A percentile compares a stretch with the other conserved stretches of the same genome.
Conservation (phyloP, 2,329 filamentous ascomycete species). For the Ascochyta fabae region DNA sequence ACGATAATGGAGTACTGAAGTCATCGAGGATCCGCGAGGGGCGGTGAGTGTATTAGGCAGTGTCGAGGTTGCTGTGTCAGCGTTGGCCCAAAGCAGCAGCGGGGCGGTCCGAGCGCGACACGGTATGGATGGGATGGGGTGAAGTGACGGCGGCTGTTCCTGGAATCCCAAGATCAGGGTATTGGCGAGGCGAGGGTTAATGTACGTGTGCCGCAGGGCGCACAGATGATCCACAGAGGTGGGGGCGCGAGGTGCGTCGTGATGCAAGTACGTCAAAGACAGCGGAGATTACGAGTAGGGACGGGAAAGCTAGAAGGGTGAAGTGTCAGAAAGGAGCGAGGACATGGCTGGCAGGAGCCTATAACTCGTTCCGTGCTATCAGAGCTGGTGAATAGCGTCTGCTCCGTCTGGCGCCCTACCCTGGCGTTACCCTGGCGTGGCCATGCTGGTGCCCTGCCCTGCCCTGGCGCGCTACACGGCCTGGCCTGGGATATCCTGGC, state of each 20-base stretch:
- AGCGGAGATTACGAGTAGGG: slow-evolving; percentile 27
- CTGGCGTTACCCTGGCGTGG: slow-evolving; percentile 22
- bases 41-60: slow-evolving; percentile 42
- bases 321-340: slow-evolving; percentile 29
- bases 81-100: slow-evolving; percentile 21
- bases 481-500: too few relatives aligned
- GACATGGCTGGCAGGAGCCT: slow-evolving; percentile 43
- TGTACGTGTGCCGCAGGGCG: slow-evolving; percentile 30
- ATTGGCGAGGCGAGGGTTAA: slow-evolving; percentile 32
- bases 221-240: slow-evolving; percentile 34
- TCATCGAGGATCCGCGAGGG: slow-evolving; percentile 49
- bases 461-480: too few relatives aligned
- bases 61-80: slow-evolving; percentile 43
- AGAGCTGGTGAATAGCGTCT: slow-evolving; percentile 41
- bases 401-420: neutral
- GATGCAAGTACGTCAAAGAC: slow-evolving; percentile 17
- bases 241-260: slow-evolving; percentile 16
- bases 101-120: slow-evolving; percentile 35
- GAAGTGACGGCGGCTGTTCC: slow-evolving; percentile 34
- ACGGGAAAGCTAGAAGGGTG: slow-evolving; percentile 18
- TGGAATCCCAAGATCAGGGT: slow-evolving; percentile 28
- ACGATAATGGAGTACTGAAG: slow-evolving; percentile 50
- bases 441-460: too few relatives aligned
- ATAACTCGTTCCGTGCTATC: slow-evolving; percentile 41
- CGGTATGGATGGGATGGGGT: slow-evolving; percentile 28